A percentile compares a stretch with the other conserved stretches of the same genome.
Evolutionary conservation across 2,329 filamentous ascomycete species (phyloP).

Genomic region (Gliomastix tumulicola): DNA sequence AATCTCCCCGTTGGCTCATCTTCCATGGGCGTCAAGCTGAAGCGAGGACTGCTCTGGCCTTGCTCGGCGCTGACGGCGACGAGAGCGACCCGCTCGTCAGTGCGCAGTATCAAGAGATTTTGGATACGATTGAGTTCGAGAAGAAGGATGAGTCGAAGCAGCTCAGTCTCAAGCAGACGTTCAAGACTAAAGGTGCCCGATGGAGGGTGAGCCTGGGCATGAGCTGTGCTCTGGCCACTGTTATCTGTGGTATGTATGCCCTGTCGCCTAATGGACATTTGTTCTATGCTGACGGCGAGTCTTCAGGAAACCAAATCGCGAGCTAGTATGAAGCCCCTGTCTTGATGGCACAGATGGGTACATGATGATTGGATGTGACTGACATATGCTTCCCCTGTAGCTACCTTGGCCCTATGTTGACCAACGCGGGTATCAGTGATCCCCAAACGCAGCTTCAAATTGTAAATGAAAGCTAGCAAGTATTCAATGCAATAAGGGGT

Average conservation of each 20-base stretch:
- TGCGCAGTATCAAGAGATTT: conserved; percentile 20
- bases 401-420: conserved; percentile 30
- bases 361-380: conserved; percentile 3
- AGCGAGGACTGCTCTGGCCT: conserved; percentile 13
- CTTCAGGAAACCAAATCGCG: not conserved
- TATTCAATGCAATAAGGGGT: not conserved
- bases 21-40: conserved; percentile 17
- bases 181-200: conserved; percentile 38
- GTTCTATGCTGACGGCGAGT: not conserved
- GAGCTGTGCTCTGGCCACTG: conserved; percentile 39
- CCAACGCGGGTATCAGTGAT: conserved; percentile 36
- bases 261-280: too few relatives aligned
- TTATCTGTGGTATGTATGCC: conserved; percentile 21
- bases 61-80: conserved; percentile 29
- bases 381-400: conserved; percentile 30
- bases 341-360: not conserved
- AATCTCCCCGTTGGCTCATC: conserved; percentile 23
- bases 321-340: not conserved
- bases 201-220: conserved; percentile 38
- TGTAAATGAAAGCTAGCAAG: conserved; percentile 11
- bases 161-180: conserved; percentile 29
- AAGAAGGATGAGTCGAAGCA: conserved; percentile 33
- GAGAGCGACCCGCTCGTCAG: conserved; percentile 16
- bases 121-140: conserved; percentile 27
- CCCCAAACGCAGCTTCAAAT: conserved; percentile 32